Base-by-base conservation (phyloP, 176 grass and related monocot species). In the Musa itinerans region DNA sequence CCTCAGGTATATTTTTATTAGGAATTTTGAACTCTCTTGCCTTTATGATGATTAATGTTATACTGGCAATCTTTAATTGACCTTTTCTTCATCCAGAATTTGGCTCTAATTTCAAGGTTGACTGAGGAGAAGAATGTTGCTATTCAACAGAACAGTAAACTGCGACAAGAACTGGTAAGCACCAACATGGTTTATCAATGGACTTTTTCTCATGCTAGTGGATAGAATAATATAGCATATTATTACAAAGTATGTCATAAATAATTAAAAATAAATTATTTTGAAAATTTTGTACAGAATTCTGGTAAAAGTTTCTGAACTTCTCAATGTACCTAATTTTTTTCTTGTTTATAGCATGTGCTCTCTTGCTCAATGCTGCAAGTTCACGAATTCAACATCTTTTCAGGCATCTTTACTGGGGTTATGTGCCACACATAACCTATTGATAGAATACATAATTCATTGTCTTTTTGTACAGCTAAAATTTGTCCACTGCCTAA, bases 141-240 rank as follows among this genome's bases (percentile, higher is more conserved):
- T 52, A 27, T 77, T 53, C 48, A 77, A 24, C 75, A 64, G 7
- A 77, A 77, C 61, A 64, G 27, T 51, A 77, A 65, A 61, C 58
- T 77, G 51, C 58, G 49, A 52, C 75, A 65, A 11, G 75, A 77
- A 77, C 26, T 77, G 75, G 75, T 77, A 49, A 77, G 75, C 16
- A 3, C 9, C 21, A n/a, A 10, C 27, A 64, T 77, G 75, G 54
- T 19, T 57, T 48, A 75, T 53, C 19, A 72, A 7, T 8, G 10
- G 53, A 59, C 48, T 19, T 52, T 74, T 75, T 17, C 23, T 58
- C 25, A 75, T 75, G 54, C 19, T 61, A 34, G 8, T 59, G 2
- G 11, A 11, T 19, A 1, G 34, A 43, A 43, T 43, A 43, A 43
- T 43, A 43, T 43, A 43, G 34, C 4, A 43, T 43, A 43, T 43